Evolutionary conservation across 352 stramenopile genomes (phyloP).

Genomic region (Globisporangium camurandrum): DNA sequence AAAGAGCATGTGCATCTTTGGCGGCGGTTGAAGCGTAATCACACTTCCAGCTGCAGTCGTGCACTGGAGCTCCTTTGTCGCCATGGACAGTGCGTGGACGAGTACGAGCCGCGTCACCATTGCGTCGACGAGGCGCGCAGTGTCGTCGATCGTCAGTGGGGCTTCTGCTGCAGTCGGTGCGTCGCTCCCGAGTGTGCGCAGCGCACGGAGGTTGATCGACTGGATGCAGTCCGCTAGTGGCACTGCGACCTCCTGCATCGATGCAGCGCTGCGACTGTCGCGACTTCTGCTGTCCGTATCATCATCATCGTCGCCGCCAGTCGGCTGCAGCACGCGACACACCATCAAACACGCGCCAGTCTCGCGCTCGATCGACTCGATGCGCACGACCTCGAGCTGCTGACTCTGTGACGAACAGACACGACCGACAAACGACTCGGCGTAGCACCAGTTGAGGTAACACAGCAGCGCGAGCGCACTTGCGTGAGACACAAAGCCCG

Average conservation of each 20-base stretch:
- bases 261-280: not conserved
- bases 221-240: conserved; percentile 38
- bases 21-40: conserved; percentile 37
- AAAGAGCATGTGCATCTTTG: conserved; percentile 30
- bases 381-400: conserved; percentile 22
- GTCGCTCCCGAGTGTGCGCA: conserved; percentile 19
- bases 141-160: conserved; percentile 37
- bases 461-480: conserved; percentile 38
- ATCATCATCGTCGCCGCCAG: not conserved
- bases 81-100: conserved; percentile 31
- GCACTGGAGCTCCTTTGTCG: conserved; percentile 43
- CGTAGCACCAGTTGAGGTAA: conserved; percentile 55
- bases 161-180: conserved; percentile 8
- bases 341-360: conserved; percentile 24
- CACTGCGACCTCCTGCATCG: conserved; percentile 1
- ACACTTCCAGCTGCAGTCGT: conserved; percentile 23
- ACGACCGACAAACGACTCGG: conserved; percentile 26
- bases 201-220: conserved; percentile 48
- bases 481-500: conserved; percentile 47
- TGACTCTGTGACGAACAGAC: conserved; percentile 30
- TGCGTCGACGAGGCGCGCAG: conserved; percentile 23
- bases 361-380: conserved; percentile 27
- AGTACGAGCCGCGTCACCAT: conserved; percentile 28
- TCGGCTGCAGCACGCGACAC: not conserved
- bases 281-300: not conserved